A percentile compares a stretch with the other conserved stretches of the same genome.
Conservation (phyloP, 306 rosid species). For the Mimosa bimucronata region DNA sequence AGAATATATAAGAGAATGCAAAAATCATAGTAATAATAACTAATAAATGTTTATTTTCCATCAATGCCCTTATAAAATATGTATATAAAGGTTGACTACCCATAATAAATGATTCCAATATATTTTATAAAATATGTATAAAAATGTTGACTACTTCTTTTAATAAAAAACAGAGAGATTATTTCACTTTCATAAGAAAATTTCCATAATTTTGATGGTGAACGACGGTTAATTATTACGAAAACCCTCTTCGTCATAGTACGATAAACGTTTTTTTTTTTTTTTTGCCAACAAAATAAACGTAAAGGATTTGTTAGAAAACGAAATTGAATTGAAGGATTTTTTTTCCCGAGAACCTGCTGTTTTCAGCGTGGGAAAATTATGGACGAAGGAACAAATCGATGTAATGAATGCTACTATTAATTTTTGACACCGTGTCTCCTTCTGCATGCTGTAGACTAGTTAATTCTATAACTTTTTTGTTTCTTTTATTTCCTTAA, state of each 20-base stretch:
- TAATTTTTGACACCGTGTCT: slow-evolving; percentile 30
- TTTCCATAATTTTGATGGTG: slow-evolving; percentile 33
- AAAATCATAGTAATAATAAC: too few species aligned
- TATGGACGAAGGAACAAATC: slow-evolving; percentile 18
- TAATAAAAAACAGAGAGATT: too few species aligned
- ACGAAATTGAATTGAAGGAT: neutral
- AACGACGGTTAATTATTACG: slow-evolving; percentile 82
- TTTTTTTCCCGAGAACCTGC: neutral
- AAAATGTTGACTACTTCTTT: too few species aligned
- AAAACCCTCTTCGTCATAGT: slow-evolving; percentile 37
- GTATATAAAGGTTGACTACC: too few species aligned
- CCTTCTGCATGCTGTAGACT: neutral
- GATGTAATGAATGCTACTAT: slow-evolving; percentile 30
- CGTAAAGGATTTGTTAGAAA: neutral
- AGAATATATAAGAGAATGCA: too few species aligned
- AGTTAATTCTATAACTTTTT: neutral
- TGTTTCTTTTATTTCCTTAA: neutral
- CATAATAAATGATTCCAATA: too few species aligned
- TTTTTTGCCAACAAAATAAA: neutral
- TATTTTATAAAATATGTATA: too few species aligned
- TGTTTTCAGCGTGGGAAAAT: neutral
- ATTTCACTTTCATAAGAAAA: neutral
- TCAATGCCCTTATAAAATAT: too few species aligned
- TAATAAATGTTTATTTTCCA: too few species aligned
- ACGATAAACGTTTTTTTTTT: too few species aligned